Conservation (phyloP, 352 stramenopile genomes). For the Globisporangium mamillatum region DNA sequence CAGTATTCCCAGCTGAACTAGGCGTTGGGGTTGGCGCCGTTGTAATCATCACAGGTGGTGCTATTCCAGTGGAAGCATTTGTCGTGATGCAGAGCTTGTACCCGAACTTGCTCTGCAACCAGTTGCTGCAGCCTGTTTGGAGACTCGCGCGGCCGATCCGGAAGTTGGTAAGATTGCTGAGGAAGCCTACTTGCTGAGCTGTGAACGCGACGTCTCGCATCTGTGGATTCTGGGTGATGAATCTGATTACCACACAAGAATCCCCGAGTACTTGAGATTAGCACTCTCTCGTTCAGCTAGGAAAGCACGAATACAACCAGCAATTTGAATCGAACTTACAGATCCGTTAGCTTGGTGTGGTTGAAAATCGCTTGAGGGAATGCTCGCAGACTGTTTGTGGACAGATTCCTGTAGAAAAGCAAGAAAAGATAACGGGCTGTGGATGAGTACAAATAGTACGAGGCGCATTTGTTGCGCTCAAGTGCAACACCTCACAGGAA, state of each 20-base stretch:
- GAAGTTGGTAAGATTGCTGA: background rate
- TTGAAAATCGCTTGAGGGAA: constrained; percentile 9
- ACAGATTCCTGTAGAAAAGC: background rate
- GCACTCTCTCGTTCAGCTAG: background rate
- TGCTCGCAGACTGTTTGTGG: background rate
- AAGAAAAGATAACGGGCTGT: background rate
- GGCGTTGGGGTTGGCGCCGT: background rate
- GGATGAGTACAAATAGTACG: no score
- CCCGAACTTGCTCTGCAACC: background rate
- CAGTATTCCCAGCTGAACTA: background rate
- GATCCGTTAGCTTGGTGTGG: background rate
- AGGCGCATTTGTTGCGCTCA: no score
- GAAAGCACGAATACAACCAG: background rate
- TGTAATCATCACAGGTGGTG: background rate
- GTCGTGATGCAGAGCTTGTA: constrained; percentile 1
- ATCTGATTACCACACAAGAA: background rate
- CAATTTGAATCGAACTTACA: constrained; percentile 3
- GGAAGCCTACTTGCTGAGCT: constrained; percentile 8
- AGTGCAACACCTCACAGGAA: background rate
- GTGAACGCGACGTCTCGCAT: constrained; percentile 9
- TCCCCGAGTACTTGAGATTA: background rate
- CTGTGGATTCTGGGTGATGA: background rate
- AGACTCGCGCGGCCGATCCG: background rate
- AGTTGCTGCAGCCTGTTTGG: background rate
- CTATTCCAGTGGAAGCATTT: background rate